Evolutionary conservation across 208 protist species (phyloP), one percentile per base, ranked within the genome.

Genomic region (Trypanosoma brucei): DNA sequence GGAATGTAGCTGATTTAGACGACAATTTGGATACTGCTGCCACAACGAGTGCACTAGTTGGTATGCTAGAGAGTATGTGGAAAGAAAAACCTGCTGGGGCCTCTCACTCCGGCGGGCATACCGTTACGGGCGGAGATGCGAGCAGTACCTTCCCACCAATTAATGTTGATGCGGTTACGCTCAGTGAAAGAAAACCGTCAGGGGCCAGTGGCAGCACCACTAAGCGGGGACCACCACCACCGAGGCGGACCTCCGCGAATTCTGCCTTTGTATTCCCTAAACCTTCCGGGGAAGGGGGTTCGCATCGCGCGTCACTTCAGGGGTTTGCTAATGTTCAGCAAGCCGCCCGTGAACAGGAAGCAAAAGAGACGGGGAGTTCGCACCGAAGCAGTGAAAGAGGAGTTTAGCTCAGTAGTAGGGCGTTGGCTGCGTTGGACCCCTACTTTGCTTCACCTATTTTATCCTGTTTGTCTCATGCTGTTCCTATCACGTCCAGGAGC

Each of bases 61-160:
- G 45, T 2, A 68, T 68, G 9, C 61, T 49, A 33, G 74, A 79
- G 49, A 74, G 37, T 48, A 48, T 79, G 58, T 79, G 74, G 74
- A 67, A 39, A 22, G 22, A 22, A 22, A 22, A 22, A 33, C 39
- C 8, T 36, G 14, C 34, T 42, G 53, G 14, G 35, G 14, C 2
- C 46, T 48, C 37, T 9, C 35, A 8, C 36, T 2, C 0, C 5
- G 46, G 62, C 1, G 3, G n/a, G n/a, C 22, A 2, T 36, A 22
- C 3, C 2, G 1, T 1, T 22, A 22, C 8, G 6, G 42, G 42
- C 42, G 42, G 31, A 50, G 36, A 9, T 44, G 14, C 1, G 13
- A 7, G n/a, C 34, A 62, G 11, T 36, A 38, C 0, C 0, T 46
- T 46, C 2, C 65, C 57, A 8, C 58, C 39, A 51, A 58, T 46